Evolutionary conservation across 2,329 filamentous ascomycete genomes (phyloP), one percentile per base, ranked within the genome.

Genomic region (Xylaria sp.): DNA sequence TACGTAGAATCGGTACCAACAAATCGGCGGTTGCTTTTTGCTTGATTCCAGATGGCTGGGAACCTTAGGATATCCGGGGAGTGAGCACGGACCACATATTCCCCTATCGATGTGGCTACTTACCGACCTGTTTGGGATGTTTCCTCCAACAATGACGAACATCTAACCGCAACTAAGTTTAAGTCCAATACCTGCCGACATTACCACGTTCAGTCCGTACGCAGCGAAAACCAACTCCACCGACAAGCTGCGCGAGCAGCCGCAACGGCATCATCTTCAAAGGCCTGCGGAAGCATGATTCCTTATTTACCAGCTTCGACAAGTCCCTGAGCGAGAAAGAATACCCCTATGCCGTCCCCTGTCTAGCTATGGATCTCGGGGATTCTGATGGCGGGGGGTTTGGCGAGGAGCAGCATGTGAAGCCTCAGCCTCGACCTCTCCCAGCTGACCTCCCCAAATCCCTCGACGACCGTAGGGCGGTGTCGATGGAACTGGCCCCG

Each of bases 361-460:
- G 71, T 71, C 72, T 72, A 74, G 74, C 73, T 71, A 87, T 87
- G 84, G 83, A 87, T 76, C 74, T 82, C 67, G 81, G 78, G 71
- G 79, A 78, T 68, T 71, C 74, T 66, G 72, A 76, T 69, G 72
- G 70, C 67, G 74, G 72, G 69, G 75, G 75, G 50, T 69, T 72
- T 54, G 73, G 69, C 68, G 72, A 70, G 57, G 72, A 74, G 57
- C 71, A 71, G 66, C 66, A 74, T 21, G 68, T 69, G 57, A 77
- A 76, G 71, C 76, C 80, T 55, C 76, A 75, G 70, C 75, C 80
- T 49, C 75, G 76, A 56, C 63, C 71, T 57, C 84, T 97, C 46
- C 94, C 94, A 39, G 77, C 83, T 63, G 94, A 99, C 74, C 83
- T 99, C 34, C 94, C 94, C 9, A 94, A 84, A 63, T 96, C 92